Base-by-base conservation (phyloP, 805 yeast genomes). In the Saccharomyces paradoxus region DNA sequence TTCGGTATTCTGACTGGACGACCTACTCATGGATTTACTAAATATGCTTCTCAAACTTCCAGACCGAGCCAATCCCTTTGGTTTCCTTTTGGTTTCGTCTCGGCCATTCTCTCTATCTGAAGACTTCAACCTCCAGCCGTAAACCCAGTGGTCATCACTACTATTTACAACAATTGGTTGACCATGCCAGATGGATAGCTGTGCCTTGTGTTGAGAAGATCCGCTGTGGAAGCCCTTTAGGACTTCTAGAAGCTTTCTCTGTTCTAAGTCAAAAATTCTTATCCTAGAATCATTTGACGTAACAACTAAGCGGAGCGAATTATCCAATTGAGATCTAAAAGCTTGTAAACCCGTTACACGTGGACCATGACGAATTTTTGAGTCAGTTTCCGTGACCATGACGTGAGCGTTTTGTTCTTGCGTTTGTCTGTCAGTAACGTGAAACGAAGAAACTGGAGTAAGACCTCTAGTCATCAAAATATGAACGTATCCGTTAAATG, bases 71-170 rank as follows among this genome's bases (percentile, higher is more conserved):
- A 60, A 17, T 24, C 52, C 31, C 12, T 37, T 37, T 17, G 44
- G 22, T n/a, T 37, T 37, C 24, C 37, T 46, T 14, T 48, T 56
- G 9, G 14, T 1, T 30, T 29, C 41, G 13, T 13, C 50, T 21
- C 28, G 41, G 8, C 47, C 41, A 4, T 8, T 27, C 13, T 44
- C 41, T 17, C 37, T 32, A 22, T 49, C 49, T 13, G 58, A 67
- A 4, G 67, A 67, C 46, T 67, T 71, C n/a, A 77, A 68, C 53
- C 78, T 77, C 98, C 98, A 91, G 6, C 89, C 71, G 65, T 90
- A 90, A 10, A 87, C 81, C 83, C 90, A 83, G 60, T 87, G 88
- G 70, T 91, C 92, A 67, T 91, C 97, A 9, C 95, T 86, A 0
- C 96, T 96, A 6, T 87, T 77, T 5, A 90, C 76, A 61, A 80